Evolutionary conservation across 257 asterid species (phyloP).

Genomic region (Forsythia suspensa): DNA sequence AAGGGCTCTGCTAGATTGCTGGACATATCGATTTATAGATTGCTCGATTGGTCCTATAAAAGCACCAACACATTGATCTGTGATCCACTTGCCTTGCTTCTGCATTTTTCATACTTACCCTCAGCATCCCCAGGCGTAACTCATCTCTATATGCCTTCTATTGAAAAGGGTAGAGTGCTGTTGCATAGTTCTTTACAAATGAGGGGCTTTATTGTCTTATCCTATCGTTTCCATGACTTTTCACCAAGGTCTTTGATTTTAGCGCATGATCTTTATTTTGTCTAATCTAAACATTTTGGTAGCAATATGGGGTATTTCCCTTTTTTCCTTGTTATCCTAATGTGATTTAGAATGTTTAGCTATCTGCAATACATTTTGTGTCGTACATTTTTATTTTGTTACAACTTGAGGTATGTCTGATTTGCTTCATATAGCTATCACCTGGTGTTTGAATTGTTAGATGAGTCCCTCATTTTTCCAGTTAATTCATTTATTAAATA

Average conservation of each 20-base stretch:
- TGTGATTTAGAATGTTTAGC: too few relatives aligned
- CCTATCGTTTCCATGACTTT: too few relatives aligned
- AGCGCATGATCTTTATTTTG: not conserved
- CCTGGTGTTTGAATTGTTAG: not conserved
- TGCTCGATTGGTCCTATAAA: not conserved
- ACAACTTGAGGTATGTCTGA: not conserved
- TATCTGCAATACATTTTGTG: too few relatives aligned
- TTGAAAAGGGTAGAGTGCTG: not conserved
- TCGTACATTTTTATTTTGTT: not conserved
- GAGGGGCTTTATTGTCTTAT: not conserved
- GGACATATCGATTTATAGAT: not conserved
- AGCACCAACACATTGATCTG: not conserved
- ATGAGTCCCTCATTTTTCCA: not conserved
- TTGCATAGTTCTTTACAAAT: not conserved
- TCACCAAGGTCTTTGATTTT: not conserved
- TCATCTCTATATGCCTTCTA: not conserved
- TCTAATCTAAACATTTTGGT: not conserved
- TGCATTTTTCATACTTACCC: not conserved
- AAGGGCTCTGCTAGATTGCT: not conserved
- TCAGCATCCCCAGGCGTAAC: not conserved
- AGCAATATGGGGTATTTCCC: not conserved
- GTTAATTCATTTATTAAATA: not conserved
- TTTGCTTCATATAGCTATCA: not conserved
- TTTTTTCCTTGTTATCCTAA: too few relatives aligned
- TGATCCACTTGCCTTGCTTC: not conserved